A percentile compares a stretch with the other conserved stretches of the same genome.
Evolutionary conservation across 768 basidiomycete species (phyloP).

Genomic region (Gloeopeniophorella convolvens): DNA sequence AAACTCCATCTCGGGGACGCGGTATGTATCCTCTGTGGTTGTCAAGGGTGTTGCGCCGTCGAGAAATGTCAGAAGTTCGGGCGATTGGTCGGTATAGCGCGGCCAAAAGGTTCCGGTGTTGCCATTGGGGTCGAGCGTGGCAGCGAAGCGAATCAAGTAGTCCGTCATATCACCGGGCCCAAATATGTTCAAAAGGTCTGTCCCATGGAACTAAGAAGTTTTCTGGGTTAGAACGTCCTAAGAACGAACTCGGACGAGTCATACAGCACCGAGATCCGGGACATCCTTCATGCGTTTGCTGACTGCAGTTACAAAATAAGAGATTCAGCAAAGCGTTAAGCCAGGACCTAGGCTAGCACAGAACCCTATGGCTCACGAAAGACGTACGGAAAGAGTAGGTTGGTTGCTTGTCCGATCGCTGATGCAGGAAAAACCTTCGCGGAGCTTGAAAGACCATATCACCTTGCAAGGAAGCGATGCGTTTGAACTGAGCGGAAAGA

Average conservation of each 20-base stretch:
- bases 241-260: too few relatives aligned
- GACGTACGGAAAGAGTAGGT: constrained; percentile 23
- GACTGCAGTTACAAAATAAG: constrained; percentile 2
- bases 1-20: too few relatives aligned
- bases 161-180: too few relatives aligned
- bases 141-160: constrained; percentile 25
- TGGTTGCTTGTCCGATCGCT: constrained; percentile 21
- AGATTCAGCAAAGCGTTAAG: background rate
- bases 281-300: constrained; percentile 8
- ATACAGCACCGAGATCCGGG: background rate
- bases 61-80: constrained; percentile 24
- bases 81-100: constrained; percentile 21
- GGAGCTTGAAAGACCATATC: constrained; percentile 27
- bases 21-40: constrained; percentile 23
- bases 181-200: constrained; percentile 14
- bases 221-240: too few relatives aligned
- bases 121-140: constrained; percentile 24
- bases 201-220: constrained; percentile 17
- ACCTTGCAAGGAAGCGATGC: constrained; percentile 32
- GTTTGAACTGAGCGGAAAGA: constrained; percentile 26
- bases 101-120: too few relatives aligned
- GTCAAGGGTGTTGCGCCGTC: constrained; percentile 19
- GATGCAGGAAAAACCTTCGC: constrained; percentile 24
- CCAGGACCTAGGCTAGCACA: constrained; percentile 18
- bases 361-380: constrained; percentile 2